These are phyloP conservation scores for Wallacemonas collosoma DNA, from an alignment of 208 protist genomes.

Conservation along the genomic window DNA sequence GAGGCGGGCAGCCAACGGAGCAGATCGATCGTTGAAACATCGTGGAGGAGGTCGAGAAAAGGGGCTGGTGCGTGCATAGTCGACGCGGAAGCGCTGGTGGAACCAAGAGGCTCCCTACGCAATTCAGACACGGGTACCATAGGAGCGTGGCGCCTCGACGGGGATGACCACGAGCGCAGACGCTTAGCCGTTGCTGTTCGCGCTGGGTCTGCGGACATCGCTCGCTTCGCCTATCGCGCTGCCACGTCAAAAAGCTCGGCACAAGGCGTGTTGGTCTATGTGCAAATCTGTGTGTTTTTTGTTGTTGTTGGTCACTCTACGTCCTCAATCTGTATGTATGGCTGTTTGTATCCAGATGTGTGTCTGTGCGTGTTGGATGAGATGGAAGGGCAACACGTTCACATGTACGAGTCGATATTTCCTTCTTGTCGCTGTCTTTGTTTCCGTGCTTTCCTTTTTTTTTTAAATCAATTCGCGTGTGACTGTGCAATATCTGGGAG, in stretches of 20 bases:
- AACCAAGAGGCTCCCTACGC: not conserved
- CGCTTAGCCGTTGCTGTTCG: not conserved
- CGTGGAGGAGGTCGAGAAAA: not conserved
- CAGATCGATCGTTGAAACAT: not conserved
- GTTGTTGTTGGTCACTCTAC: too few relatives aligned
- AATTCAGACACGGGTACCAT: not conserved
- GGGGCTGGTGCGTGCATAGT: not conserved
- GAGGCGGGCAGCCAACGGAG: constrained; percentile 8
- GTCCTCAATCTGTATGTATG: too few relatives aligned
- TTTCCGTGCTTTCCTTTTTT: constrained; percentile 2
- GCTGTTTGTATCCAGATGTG: not conserved
- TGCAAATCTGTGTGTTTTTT: too few relatives aligned
- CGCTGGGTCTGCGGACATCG: not conserved
- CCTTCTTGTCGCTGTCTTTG: not conserved
- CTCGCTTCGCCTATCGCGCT: too few relatives aligned
- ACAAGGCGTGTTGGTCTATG: too few relatives aligned
- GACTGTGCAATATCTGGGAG: too few relatives aligned
- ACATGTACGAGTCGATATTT: too few relatives aligned
- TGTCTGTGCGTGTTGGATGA: not conserved
- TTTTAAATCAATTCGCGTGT: not conserved
- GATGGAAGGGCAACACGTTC: too few relatives aligned
- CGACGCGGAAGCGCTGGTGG: not conserved
- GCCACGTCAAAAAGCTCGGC: too few relatives aligned
- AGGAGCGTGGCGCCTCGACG: not conserved
- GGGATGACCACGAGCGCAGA: not conserved